Evolutionary conservation across 2,329 filamentous ascomycete genomes (phyloP).

Genomic region (Arthrocladium fulminans): DNA sequence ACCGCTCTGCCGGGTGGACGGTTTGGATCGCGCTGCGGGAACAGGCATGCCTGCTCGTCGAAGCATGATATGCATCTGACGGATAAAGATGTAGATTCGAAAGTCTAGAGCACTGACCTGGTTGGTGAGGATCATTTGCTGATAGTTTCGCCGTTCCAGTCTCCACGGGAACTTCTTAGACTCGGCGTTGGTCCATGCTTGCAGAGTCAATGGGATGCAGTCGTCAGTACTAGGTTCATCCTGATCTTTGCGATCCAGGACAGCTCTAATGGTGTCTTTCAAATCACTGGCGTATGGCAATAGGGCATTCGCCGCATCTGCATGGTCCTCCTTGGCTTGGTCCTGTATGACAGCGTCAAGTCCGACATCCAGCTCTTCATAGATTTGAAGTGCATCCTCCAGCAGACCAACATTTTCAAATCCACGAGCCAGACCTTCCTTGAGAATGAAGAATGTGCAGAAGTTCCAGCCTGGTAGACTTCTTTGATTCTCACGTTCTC

Average conservation of each 20-base stretch:
- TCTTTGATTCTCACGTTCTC: constrained; percentile 82
- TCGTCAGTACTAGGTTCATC: constrained; percentile 22
- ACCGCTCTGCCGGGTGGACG: neutral
- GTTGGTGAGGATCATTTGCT: constrained; percentile 85
- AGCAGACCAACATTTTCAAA: constrained; percentile 95
- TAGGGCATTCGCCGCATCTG: constrained; percentile 64
- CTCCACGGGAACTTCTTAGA: constrained; percentile 31
- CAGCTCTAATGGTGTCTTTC: constrained; percentile 48
- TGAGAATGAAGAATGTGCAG: constrained; percentile 96
- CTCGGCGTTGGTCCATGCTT: constrained; percentile 17
- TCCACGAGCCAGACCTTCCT: constrained; percentile 84
- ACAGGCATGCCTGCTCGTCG: constrained; percentile 8
- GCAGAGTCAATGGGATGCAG: constrained; percentile 15
- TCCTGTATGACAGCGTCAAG: constrained; percentile 75
- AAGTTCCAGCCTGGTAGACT: constrained; percentile 95
- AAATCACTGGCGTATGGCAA: constrained; percentile 66
- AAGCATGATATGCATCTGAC: constrained; percentile 67
- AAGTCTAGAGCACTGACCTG: constrained; percentile 97
- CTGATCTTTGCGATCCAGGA: constrained; percentile 29
- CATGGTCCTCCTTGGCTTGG: constrained; percentile 52
- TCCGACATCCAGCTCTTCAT: constrained; percentile 85
- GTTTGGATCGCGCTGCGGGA: constrained; percentile 1
- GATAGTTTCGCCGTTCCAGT: constrained; percentile 66
- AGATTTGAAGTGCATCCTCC: constrained; percentile 88
- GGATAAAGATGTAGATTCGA: constrained; percentile 81